Evolutionary conservation across 371 early-diverging fungal species (phyloP).

Genomic region (Apophysomyces variabilis): DNA sequence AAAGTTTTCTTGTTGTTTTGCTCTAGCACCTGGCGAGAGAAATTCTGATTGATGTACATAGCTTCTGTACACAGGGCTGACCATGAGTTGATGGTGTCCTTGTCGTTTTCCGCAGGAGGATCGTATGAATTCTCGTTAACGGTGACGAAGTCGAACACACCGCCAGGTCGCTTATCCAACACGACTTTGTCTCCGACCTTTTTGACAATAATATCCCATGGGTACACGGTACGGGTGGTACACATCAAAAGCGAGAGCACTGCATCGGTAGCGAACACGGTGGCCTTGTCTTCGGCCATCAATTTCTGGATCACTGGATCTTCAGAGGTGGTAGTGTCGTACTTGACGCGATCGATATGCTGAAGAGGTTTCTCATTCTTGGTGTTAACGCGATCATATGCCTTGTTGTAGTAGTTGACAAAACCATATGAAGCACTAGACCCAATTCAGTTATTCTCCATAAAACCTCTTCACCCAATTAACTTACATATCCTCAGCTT

Average conservation of each 20-base stretch:
- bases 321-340: conserved; percentile 81
- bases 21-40: conserved; percentile 84
- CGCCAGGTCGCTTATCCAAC: conserved; percentile 92
- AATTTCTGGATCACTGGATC: conserved; percentile 80
- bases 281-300: conserved; percentile 66
- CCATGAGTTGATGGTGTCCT: conserved; percentile 90
- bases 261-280: conserved; percentile 90
- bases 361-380: conserved; percentile 80
- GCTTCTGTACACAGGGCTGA: conserved; percentile 86
- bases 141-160: conserved; percentile 76
- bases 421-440: conserved; percentile 64
- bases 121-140: conserved; percentile 96
- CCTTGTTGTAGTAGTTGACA: conserved; percentile 80
- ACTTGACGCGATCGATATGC: conserved; percentile 70
- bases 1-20: conserved; percentile 52
- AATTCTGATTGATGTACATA: conserved; percentile 88
- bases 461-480: neutral
- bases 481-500: conserved; percentile 78
- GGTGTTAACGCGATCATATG: conserved; percentile 85
- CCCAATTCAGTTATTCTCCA: neutral
- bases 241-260: conserved; percentile 94
- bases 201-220: conserved; percentile 95
- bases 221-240: conserved; percentile 88
- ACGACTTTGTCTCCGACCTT: conserved; percentile 85
- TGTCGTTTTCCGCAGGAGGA: conserved; percentile 90